phyloP scores from a whole-genome alignment of 2,329 filamentous ascomycete species.

The Ophiostoma novo-ulmi region DNA sequence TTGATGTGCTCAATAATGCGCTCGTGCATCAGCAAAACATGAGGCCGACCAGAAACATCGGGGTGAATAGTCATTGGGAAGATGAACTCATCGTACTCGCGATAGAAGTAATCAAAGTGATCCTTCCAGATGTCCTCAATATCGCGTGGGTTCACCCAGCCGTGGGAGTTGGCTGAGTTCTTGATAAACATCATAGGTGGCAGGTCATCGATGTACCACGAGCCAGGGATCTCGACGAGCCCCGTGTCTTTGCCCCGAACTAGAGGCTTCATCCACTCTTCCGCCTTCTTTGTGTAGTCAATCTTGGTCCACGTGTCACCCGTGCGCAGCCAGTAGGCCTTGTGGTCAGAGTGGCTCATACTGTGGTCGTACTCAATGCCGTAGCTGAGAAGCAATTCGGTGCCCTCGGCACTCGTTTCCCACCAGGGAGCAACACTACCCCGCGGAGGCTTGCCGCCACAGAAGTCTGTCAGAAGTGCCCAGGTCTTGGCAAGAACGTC shows the following conservation, averaged over 20 bases:
- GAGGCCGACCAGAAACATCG: slow-evolving; percentile 65
- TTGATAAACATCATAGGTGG: slow-evolving; percentile 72
- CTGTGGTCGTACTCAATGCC: slow-evolving; percentile 66
- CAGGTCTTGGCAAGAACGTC: slow-evolving; percentile 72
- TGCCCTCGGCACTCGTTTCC: slow-evolving; percentile 65
- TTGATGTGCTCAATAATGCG: slow-evolving; percentile 29
- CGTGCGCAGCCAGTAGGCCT: slow-evolving; percentile 58
- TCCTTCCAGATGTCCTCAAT: slow-evolving; percentile 61
- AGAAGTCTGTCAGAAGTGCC: slow-evolving; percentile 63
- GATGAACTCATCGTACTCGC: slow-evolving; percentile 70
- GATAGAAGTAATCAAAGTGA: slow-evolving; percentile 69
- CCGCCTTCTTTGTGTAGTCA: slow-evolving; percentile 57
- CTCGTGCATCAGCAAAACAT: slow-evolving; percentile 51
- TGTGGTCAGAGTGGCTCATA: slow-evolving; percentile 61
- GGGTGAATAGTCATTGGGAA: slow-evolving; percentile 76
- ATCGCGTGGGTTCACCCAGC: slow-evolving; percentile 51
- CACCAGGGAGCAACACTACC: slow-evolving; percentile 71
- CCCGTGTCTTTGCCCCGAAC: slow-evolving; percentile 55
- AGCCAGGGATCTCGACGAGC: slow-evolving; percentile 61
- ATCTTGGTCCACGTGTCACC: slow-evolving; percentile 65
- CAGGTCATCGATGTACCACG: slow-evolving; percentile 60
- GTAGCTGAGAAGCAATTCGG: slow-evolving; percentile 59
- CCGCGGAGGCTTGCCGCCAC: slow-evolving; percentile 63
- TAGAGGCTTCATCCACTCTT: slow-evolving; percentile 63
- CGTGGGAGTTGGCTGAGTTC: slow-evolving; percentile 58